Evolutionary conservation across 2,329 filamentous ascomycete species (phyloP).

Genomic region (Whalleya microplaca): DNA sequence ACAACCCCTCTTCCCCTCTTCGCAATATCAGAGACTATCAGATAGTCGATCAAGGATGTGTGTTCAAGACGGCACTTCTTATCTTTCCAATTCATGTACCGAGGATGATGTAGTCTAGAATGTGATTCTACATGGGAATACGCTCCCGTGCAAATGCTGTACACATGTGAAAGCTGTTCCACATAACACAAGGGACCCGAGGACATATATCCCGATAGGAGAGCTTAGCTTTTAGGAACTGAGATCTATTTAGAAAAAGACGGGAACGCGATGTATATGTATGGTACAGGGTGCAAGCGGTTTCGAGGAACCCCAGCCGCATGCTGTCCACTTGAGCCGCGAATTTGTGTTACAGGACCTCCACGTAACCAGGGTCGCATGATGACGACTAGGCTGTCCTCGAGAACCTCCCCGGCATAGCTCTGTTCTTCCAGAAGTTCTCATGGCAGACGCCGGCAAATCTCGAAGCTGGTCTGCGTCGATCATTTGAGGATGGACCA

Average conservation of each 20-base stretch:
- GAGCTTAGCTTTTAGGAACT: conserved; percentile 26
- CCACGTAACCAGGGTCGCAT: conserved; percentile 13
- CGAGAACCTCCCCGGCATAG: conserved; percentile 21
- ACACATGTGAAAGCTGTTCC: too few species aligned
- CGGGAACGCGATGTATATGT: conserved; percentile 29
- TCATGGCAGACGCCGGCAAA: conserved; percentile 22
- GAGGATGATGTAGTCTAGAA: too few species aligned
- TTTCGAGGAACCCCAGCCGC: conserved; percentile 21
- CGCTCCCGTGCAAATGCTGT: too few species aligned
- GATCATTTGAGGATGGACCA: conserved; percentile 89
- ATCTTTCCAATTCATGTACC: too few species aligned
- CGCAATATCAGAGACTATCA: too few species aligned
- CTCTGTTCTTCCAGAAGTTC: conserved; percentile 25
- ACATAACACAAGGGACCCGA: too few species aligned
- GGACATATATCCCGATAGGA: background rate
- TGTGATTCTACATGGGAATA: too few species aligned
- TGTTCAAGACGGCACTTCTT: too few species aligned
- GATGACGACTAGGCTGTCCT: conserved; percentile 10
- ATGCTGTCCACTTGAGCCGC: conserved; percentile 29
- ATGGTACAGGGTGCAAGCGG: conserved; percentile 36
- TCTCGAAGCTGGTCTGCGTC: conserved; percentile 17
- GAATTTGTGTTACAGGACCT: conserved; percentile 29
- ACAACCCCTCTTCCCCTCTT: too few species aligned
- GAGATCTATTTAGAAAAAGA: conserved; percentile 33
- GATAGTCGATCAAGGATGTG: too few species aligned